phyloP scores from a whole-genome alignment of 306 rosid genomes.

The Pueraria montana region DNA sequence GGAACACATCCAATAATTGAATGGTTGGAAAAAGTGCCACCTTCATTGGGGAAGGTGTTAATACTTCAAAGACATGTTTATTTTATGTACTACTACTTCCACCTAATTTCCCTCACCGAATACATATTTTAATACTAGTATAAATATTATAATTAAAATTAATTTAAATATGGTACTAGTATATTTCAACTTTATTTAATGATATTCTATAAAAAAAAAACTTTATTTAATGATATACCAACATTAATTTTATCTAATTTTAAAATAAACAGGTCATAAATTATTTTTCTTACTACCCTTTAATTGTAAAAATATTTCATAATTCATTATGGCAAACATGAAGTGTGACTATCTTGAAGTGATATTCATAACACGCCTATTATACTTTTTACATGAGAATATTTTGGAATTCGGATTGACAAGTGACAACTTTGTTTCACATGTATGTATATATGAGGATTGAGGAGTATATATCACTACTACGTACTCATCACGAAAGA shows the following conservation, averaged over 20 bases:
- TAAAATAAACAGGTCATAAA: too few relatives aligned
- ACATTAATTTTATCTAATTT: too few relatives aligned
- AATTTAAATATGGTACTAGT: not conserved
- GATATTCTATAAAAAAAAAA: too few relatives aligned
- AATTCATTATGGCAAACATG: not conserved
- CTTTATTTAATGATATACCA: too few relatives aligned
- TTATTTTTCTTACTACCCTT: too few relatives aligned
- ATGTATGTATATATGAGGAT: too few relatives aligned
- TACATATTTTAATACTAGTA: too few relatives aligned
- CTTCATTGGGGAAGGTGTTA: not conserved
- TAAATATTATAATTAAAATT: not conserved
- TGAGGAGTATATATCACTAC: not conserved
- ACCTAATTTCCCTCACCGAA: not conserved
- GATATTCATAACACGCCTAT: not conserved
- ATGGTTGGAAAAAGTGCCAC: slow-evolving; percentile 28
- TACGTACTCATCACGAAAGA: not conserved
- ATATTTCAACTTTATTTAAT: too few relatives aligned
- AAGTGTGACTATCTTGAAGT: not conserved
- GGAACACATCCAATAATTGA: slow-evolving; percentile 43
- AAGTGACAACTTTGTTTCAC: not conserved
- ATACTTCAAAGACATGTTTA: not conserved
- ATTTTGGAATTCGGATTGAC: slow-evolving; percentile 1
- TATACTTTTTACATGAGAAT: not conserved
- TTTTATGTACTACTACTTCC: too few relatives aligned
- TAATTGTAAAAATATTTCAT: too few relatives aligned